Evolutionary conservation across 2,329 filamentous ascomycete species (phyloP).

Genomic region (Cordyceps cicadae): DNA sequence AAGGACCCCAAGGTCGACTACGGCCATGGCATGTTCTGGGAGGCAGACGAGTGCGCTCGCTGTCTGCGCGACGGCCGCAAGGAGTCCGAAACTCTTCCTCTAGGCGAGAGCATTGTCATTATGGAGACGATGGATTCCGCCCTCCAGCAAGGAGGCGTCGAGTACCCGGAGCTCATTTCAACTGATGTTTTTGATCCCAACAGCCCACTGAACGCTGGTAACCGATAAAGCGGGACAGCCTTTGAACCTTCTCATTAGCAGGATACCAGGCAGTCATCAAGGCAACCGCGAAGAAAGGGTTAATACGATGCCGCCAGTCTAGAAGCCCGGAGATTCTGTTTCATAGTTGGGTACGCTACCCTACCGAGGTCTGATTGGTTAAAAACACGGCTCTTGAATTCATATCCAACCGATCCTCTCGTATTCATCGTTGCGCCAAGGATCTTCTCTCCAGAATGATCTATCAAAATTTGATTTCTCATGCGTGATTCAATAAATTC

Average conservation of each 20-base stretch:
- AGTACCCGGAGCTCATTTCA: constrained; percentile 48
- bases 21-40: constrained; percentile 85
- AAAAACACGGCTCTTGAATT: background rate
- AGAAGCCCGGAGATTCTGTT: background rate
- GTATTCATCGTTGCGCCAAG: background rate
- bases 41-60: constrained; percentile 70
- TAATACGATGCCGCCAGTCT: background rate
- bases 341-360: background rate
- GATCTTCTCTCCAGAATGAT: background rate
- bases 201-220: constrained; percentile 54
- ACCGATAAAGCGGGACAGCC: constrained; percentile 18
- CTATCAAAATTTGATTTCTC: too few species aligned
- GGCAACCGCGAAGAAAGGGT: background rate
- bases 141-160: constrained; percentile 43
- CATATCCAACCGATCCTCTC: background rate
- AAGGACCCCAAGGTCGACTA: constrained; percentile 38
- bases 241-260: background rate
- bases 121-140: constrained; percentile 64
- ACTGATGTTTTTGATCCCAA: constrained; percentile 50
- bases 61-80: constrained; percentile 68
- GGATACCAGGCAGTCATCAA: background rate
- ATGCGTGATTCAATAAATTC: background rate
- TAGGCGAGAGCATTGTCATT: constrained; percentile 71
- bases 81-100: constrained; percentile 63
- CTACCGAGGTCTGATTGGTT: background rate